Percentiles rank a stretch among this genome's conserved stretches.
Evolutionary conservation across 2,329 filamentous ascomycete genomes (phyloP).

Genomic region (Trichoderma koningiopsis): DNA sequence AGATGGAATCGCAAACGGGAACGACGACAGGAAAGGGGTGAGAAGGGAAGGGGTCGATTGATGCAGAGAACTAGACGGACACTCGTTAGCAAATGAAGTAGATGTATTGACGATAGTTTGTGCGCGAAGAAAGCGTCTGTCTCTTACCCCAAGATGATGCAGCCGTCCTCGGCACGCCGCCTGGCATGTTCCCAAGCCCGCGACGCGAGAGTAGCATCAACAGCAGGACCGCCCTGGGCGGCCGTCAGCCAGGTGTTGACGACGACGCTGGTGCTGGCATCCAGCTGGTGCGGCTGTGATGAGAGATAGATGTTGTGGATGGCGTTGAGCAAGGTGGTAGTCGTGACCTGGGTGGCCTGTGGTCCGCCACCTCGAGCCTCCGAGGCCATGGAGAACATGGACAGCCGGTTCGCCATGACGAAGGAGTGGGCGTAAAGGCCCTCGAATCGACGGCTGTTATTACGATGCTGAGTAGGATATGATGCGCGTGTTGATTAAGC

Average conservation of each 20-base stretch:
- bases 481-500: not conserved
- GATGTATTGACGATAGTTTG: not conserved
- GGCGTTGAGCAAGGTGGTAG: constrained; percentile 88
- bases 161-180: constrained; percentile 91
- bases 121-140: not conserved
- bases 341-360: constrained; percentile 80
- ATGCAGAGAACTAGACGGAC: constrained; percentile 72
- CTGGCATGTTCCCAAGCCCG: constrained; percentile 96
- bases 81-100: not conserved
- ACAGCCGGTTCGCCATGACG: constrained; percentile 65
- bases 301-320: constrained; percentile 87
- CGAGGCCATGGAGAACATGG: constrained; percentile 68
- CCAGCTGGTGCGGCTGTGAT: constrained; percentile 79
- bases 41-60: constrained; percentile 84
- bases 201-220: constrained; percentile 76
- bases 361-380: constrained; percentile 62
- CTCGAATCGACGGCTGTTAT: constrained; percentile 15
- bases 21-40: constrained; percentile 74
- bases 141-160: constrained; percentile 81
- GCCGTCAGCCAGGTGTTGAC: constrained; percentile 96
- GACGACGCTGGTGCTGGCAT: constrained; percentile 86
- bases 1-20: constrained; percentile 78
- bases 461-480: constrained; percentile 1
- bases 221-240: constrained; percentile 67
- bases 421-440: constrained; percentile 31